phyloP scores from a whole-genome alignment of 805 yeast species.

The Yarrowia sp. region DNA sequence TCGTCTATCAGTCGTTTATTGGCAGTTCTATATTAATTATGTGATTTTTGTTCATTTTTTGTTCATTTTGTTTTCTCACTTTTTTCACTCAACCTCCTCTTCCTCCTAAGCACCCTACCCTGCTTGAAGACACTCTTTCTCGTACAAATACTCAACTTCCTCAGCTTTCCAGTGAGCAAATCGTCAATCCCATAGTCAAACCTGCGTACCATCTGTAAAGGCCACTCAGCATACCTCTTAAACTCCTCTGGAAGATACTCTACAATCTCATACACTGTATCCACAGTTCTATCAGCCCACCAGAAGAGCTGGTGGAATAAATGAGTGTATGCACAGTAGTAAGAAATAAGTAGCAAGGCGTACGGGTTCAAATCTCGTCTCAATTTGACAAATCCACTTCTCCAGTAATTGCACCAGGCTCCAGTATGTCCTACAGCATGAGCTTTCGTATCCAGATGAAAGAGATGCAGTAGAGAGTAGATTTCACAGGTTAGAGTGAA shows the following conservation, averaged over 20 bases:
- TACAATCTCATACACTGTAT: neutral
- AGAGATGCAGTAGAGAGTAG: neutral
- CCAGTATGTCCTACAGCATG: neutral
- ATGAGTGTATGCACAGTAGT: neutral
- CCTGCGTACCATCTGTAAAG: neutral
- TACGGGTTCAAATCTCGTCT: neutral
- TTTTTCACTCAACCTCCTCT: neutral
- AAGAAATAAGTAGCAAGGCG: neutral
- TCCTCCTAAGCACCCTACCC: neutral
- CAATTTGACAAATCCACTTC: neutral
- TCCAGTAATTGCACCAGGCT: neutral
- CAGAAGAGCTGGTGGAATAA: neutral
- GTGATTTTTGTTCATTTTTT: neutral
- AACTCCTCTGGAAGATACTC: neutral
- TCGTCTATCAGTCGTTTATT: no score
- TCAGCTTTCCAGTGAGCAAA: neutral
- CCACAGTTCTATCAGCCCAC: neutral
- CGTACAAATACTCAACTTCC: neutral
- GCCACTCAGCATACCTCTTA: neutral
- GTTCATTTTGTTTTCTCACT: neutral
- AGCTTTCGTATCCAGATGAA: neutral
- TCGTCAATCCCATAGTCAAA: neutral
- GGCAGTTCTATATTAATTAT: no score
- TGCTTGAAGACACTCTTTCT: neutral
- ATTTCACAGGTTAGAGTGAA: neutral